These are phyloP conservation scores for Cercospora zeina DNA, from an alignment of 2,329 filamentous ascomycete species.

Conservation along the genomic window DNA sequence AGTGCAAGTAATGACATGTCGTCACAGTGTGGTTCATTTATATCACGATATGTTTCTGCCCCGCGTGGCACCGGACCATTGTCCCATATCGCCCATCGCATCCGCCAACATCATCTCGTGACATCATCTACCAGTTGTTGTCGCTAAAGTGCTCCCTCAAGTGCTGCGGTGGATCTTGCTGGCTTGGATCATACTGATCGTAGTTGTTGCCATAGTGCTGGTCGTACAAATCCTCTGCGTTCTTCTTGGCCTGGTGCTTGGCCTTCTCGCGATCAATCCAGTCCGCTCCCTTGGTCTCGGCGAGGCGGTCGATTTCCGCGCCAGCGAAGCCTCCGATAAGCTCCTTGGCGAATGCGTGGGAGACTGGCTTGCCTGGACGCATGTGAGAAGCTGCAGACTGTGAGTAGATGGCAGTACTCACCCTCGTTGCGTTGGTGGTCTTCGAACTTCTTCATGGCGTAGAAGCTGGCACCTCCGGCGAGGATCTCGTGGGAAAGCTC, in stretches of 20 bases:
- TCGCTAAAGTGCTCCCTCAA: constrained; percentile 39
- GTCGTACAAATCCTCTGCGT: constrained; percentile 51
- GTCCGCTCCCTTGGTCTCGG: constrained; percentile 58
- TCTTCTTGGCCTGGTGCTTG: constrained; percentile 48
- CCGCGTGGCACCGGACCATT: neutral
- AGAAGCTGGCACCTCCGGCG: constrained; percentile 74
- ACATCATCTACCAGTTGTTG: constrained; percentile 21
- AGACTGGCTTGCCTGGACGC: constrained; percentile 63
- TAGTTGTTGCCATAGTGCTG: constrained; percentile 49
- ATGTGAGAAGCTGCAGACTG: neutral
- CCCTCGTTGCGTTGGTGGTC: constrained; percentile 69
- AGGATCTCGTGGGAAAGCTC: constrained; percentile 71
- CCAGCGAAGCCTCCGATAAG: constrained; percentile 69
- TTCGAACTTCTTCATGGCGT: constrained; percentile 77
- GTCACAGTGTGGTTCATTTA: neutral
- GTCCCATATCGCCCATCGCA: neutral
- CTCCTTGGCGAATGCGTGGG: constrained; percentile 76
- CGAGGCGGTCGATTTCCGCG: constrained; percentile 73
- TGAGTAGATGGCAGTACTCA: constrained; percentile 12
- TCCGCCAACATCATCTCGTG: neutral
- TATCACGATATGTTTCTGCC: neutral
- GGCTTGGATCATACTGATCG: constrained; percentile 51
- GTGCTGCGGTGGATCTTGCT: constrained; percentile 41
- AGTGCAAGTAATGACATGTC: neutral
- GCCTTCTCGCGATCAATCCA: constrained; percentile 52